Percentiles rank a stretch among this genome's conserved stretches.
Conservation (phyloP, 164 flowering plant species). For the Kalanchoe fedtschenkoi region DNA sequence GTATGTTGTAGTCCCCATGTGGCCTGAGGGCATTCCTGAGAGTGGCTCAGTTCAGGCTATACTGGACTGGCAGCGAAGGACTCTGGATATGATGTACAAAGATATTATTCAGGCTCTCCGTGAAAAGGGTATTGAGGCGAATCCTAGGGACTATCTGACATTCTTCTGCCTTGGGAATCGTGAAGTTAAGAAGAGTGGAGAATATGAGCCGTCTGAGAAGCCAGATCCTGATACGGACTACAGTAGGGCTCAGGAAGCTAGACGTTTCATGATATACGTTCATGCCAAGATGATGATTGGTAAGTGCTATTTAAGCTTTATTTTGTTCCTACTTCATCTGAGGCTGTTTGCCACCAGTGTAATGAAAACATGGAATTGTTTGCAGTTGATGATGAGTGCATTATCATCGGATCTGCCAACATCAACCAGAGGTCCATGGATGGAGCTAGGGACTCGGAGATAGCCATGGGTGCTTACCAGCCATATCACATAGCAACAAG, state of each 20-base stretch:
- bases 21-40: conserved; percentile 72
- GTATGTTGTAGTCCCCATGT: conserved; percentile 64
- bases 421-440: conserved; percentile 68
- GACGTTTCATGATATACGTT: conserved; percentile 74
- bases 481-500: conserved; percentile 30
- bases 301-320: conserved; percentile 11
- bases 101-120: conserved; percentile 39
- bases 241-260: conserved; percentile 41
- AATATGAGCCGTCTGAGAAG: conserved; percentile 50
- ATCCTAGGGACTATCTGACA: conserved; percentile 55
- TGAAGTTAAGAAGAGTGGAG: conserved; percentile 53
- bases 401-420: conserved; percentile 47
- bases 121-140: conserved; percentile 39
- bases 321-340: background rate
- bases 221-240: conserved; percentile 56
- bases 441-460: conserved; percentile 53
- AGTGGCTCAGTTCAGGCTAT: conserved; percentile 66
- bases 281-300: conserved; percentile 80
- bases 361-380: background rate
- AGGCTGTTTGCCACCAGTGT: background rate
- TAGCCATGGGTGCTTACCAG: conserved; percentile 52
- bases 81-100: conserved; percentile 68
- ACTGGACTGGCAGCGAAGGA: conserved; percentile 68
- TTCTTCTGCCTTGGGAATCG: conserved; percentile 71
- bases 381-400: conserved; percentile 61